These are phyloP conservation scores for Nigrospora oryzae DNA, from an alignment of 2,329 filamentous ascomycete genomes.

Conservation along the genomic window DNA sequence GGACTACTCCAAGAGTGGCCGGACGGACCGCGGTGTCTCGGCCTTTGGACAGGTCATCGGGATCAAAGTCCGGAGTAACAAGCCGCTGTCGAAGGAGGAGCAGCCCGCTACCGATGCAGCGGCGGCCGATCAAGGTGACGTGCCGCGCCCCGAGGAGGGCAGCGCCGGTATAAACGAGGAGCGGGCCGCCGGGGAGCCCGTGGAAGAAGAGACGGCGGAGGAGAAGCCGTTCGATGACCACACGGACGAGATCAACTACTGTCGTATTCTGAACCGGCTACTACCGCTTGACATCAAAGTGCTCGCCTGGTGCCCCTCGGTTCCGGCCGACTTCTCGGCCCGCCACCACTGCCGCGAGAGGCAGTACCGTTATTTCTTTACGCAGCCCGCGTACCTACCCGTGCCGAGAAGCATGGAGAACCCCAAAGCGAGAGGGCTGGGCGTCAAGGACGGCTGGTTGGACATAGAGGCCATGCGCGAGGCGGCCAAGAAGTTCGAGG, in stretches of 20 bases:
- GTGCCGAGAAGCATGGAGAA: constrained; percentile 46
- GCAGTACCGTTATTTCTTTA: constrained; percentile 96
- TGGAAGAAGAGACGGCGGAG: background rate
- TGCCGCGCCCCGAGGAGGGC: constrained; percentile 5
- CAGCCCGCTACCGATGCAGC: constrained; percentile 12
- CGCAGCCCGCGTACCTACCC: constrained; percentile 78
- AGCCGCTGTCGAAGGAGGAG: constrained; percentile 40
- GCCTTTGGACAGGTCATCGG: constrained; percentile 95
- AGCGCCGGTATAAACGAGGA: constrained; percentile 6
- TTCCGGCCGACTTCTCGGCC: constrained; percentile 74
- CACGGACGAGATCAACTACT: constrained; percentile 76
- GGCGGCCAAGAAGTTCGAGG: constrained; percentile 73
- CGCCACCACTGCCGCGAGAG: constrained; percentile 88
- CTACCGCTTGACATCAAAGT: constrained; percentile 84
- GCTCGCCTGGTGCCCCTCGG: constrained; percentile 85
- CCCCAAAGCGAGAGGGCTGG: constrained; percentile 17
- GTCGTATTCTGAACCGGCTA: constrained; percentile 74
- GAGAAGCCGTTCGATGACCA: constrained; percentile 51
- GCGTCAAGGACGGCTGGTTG: constrained; percentile 63
- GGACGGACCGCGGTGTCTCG: constrained; percentile 88
- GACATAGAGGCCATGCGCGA: constrained; percentile 80
- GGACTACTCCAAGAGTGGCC: constrained; percentile 90
- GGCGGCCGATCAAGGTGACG: constrained; percentile 8
- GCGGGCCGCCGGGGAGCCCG: constrained; percentile 4
- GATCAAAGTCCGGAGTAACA: constrained; percentile 71